Percentiles rank a stretch among this genome's conserved stretches.
Conservation (phyloP, 805 yeast genomes). For the Yarrowia osloensis region DNA sequence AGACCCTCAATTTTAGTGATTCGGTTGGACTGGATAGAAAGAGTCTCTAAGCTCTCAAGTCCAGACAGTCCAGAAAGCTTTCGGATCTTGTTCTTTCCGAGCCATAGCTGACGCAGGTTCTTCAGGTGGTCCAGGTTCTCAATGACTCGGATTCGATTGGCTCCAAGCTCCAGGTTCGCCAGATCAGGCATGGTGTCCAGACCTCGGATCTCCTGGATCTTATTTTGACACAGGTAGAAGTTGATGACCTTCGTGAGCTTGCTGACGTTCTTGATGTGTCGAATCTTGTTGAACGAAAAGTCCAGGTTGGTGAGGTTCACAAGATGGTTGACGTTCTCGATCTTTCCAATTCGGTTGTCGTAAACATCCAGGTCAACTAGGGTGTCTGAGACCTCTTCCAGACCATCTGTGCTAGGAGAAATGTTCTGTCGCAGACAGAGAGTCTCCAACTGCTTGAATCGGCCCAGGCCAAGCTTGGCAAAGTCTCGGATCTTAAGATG, state of each 20-base stretch:
- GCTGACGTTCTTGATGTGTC: constrained; percentile 77
- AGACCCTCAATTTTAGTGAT: constrained; percentile 79
- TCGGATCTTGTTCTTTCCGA: constrained; percentile 81
- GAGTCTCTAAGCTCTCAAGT: constrained; percentile 63
- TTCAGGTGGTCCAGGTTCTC: constrained; percentile 59
- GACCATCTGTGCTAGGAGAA: constrained; percentile 67
- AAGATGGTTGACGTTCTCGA: constrained; percentile 60
- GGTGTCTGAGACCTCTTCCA: constrained; percentile 59
- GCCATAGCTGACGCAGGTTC: constrained; percentile 77
- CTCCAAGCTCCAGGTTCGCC: constrained; percentile 83
- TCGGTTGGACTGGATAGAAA: constrained; percentile 87
- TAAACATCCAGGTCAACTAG: constrained; percentile 83
- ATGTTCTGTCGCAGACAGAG: constrained; percentile 83
- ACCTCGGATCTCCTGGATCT: constrained; percentile 70
- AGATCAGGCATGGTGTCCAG: constrained; percentile 58
- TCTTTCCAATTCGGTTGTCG: constrained; percentile 88
- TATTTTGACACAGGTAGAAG: constrained; percentile 86
- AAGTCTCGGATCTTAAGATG: constrained; percentile 58
- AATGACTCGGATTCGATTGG: constrained; percentile 63
- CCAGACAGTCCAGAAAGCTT: constrained; percentile 62
- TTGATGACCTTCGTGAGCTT: constrained; percentile 62
- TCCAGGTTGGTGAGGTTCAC: constrained; percentile 63
- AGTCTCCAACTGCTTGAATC: constrained; percentile 47
- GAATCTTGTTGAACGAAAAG: constrained; percentile 85
- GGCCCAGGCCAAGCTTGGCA: constrained; percentile 50